Evolutionary conservation across 2,329 filamentous ascomycete genomes (phyloP), one percentile per base, ranked within the genome.

Genomic region (Penicillium sp.): DNA sequence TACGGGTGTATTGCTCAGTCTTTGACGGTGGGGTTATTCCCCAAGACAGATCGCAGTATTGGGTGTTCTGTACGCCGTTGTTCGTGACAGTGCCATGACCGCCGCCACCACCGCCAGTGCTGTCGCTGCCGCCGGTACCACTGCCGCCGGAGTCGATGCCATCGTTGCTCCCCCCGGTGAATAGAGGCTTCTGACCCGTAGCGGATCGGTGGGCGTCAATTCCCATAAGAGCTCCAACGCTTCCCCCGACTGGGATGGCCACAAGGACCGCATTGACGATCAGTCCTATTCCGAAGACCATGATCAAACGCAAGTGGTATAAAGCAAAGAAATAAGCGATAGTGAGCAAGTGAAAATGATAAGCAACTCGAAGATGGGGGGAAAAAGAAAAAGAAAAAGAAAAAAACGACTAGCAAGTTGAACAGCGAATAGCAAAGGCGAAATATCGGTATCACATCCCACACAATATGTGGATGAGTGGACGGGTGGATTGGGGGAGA

Each of bases 191-290:
- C 54, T 79, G 72, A 36, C 81, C 81, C 2, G 67, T 72, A 9
- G 79, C 73, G 33, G 71, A 64, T 41, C 79, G 76, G 45, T 76
- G 70, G n/a, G 73, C 72, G 58, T 83, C 77, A 36, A 84, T 67
- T 10, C 80, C 81, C 36, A 83, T 69, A 25, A 84, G 70, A 43
- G 83, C 71, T 48, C 80, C 82, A 31, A 83, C 63, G 10, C 80
- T 82, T 54, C 77, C 74, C 57, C 76, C 81, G 57, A 83, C 77
- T 39, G 79, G 82, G 58, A 84, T 70, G 61, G 77, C 77, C 59
- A 84, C 64, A 49, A 84, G 75, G 65, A 73, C 74, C 53, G 79
- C 75, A 70, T 82, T 84, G 70, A 83, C 75, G 57, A 83, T 66
- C 68, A 80, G 78, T 61, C 55, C 55, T 10, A 57, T 4, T 25